Percentiles rank a stretch among this genome's conserved stretches.
Evolutionary conservation across 2,329 filamentous ascomycete species (phyloP).

Genomic region (Stemphylium vesicarium): DNA sequence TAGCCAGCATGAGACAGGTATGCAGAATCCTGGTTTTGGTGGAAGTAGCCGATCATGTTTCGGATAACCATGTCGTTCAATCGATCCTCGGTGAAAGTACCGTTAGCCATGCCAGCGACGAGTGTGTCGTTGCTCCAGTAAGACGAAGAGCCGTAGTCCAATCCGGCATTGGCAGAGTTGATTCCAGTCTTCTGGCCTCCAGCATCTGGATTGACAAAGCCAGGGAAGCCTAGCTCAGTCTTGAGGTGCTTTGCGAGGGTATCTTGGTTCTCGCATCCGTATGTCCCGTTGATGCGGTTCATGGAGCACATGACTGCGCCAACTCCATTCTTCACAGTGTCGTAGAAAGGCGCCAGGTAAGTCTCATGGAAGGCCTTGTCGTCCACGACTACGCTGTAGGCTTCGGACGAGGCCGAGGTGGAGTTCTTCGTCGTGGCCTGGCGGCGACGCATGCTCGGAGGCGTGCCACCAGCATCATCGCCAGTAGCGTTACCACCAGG

Average conservation of each 20-base stretch:
- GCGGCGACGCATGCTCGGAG: too few relatives aligned
- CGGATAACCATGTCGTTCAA: conserved; percentile 39
- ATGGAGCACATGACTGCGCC: conserved; percentile 65
- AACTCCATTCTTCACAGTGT: conserved; percentile 62
- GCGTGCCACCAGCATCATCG: too few relatives aligned
- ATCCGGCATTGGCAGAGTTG: conserved; percentile 45
- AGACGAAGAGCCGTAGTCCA: conserved; percentile 36
- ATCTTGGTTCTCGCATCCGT: conserved; percentile 37
- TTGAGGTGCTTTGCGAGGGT: conserved; percentile 57
- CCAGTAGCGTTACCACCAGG: too few relatives aligned
- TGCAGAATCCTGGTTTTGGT: conserved; percentile 47
- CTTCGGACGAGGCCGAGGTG: neutral
- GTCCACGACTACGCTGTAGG: conserved; percentile 57
- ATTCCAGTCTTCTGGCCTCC: conserved; percentile 53
- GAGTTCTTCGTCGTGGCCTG: neutral
- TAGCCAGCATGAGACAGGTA: conserved; percentile 46
- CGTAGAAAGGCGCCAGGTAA: conserved; percentile 69
- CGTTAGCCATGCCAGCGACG: conserved; percentile 24
- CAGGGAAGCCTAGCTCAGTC: conserved; percentile 55
- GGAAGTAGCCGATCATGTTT: conserved; percentile 55
- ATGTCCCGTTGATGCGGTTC: conserved; percentile 33
- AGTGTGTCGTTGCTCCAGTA: conserved; percentile 25
- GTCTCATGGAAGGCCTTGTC: conserved; percentile 68
- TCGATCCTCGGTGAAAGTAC: conserved; percentile 17
- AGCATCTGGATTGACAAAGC: conserved; percentile 49